Conservation (phyloP, 1,284 basidiomycete genomes). For the Malassezia yamatoensis region DNA sequence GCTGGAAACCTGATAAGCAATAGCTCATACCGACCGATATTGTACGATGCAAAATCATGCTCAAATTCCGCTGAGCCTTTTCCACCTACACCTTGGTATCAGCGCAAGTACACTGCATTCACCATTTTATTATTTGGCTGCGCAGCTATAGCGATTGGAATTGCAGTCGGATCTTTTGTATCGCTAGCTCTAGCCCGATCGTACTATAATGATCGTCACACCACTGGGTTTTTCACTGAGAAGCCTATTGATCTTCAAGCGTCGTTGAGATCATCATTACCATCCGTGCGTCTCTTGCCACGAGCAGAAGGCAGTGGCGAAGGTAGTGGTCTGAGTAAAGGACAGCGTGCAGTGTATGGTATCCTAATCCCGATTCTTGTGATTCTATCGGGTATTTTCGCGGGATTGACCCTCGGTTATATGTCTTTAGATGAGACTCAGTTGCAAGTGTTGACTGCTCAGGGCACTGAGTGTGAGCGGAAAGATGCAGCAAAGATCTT, state of each 20-base stretch:
- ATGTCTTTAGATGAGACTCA: slow-evolving; percentile 90
- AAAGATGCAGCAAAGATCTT: slow-evolving; percentile 72
- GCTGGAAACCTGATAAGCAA: background rate
- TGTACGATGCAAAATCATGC: background rate
- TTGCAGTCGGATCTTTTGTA: background rate
- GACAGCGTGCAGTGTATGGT: slow-evolving; percentile 31
- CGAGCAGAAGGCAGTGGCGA: no score
- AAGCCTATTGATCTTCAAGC: no score
- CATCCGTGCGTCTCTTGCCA: no score
- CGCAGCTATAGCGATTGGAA: background rate
- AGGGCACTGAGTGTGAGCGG: slow-evolving; percentile 70
- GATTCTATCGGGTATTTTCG: slow-evolving; percentile 56
- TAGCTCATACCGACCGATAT: background rate
- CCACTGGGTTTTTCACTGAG: no score
- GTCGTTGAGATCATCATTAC: no score
- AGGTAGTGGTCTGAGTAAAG: background rate
- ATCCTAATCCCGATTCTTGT: slow-evolving; percentile 56
- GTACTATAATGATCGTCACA: background rate
- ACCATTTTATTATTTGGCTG: background rate
- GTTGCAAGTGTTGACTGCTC: slow-evolving; percentile 71
- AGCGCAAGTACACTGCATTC: background rate
- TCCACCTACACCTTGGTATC: background rate
- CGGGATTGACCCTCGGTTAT: slow-evolving; percentile 72
- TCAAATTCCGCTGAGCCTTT: background rate
- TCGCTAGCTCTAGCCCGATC: background rate